Evolutionary conservation across 1,139 yeast genomes (phyloP).

Genomic region (Blastobotrys malaysiensis): DNA sequence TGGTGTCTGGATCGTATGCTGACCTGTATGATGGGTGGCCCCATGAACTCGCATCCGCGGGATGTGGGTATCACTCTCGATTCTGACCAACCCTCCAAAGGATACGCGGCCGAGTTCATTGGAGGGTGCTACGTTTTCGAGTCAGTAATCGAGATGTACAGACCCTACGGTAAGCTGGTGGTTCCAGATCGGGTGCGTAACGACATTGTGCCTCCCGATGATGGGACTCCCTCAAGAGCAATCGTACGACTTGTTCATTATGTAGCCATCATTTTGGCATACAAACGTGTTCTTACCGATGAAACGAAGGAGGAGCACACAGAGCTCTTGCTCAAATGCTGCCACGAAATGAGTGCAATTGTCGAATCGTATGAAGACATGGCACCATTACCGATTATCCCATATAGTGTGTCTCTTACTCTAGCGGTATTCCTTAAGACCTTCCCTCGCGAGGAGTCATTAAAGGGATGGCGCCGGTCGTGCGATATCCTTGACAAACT

Average conservation of each 20-base stretch:
- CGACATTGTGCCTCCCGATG: slow-evolving; percentile 10
- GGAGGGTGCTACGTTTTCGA: slow-evolving; percentile 19
- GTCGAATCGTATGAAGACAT: slow-evolving; percentile 21
- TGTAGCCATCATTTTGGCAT: slow-evolving; percentile 21
- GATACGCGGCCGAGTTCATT: slow-evolving; percentile 2
- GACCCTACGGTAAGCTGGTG: slow-evolving; percentile 26
- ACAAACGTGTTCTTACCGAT: slow-evolving; percentile 18
- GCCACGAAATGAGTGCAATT: slow-evolving; percentile 22
- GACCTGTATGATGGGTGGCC: slow-evolving; percentile 32
- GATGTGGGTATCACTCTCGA: slow-evolving; percentile 33
- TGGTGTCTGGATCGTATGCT: slow-evolving; percentile 35
- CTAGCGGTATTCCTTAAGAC: slow-evolving; percentile 22
- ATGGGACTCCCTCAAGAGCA: slow-evolving; percentile 16
- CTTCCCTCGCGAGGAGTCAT: slow-evolving; percentile 5
- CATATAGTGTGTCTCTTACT: slow-evolving; percentile 28
- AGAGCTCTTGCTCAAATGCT: slow-evolving; percentile 17
- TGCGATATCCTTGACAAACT: slow-evolving; percentile 21
- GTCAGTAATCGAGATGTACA: slow-evolving; percentile 30
- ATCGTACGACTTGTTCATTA: slow-evolving; percentile 20
- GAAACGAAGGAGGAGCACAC: slow-evolving; percentile 14
- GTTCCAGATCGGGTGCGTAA: slow-evolving; percentile 10
- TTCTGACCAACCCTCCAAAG: slow-evolving; percentile 9
- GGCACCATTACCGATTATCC: slow-evolving; percentile 27
- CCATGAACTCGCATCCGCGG: slow-evolving; percentile 30
- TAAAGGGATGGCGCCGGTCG: slow-evolving; percentile 24